Evolutionary conservation across 2,329 filamentous ascomycete genomes (phyloP).

Genomic region (Neocatenulostroma microsporum): DNA sequence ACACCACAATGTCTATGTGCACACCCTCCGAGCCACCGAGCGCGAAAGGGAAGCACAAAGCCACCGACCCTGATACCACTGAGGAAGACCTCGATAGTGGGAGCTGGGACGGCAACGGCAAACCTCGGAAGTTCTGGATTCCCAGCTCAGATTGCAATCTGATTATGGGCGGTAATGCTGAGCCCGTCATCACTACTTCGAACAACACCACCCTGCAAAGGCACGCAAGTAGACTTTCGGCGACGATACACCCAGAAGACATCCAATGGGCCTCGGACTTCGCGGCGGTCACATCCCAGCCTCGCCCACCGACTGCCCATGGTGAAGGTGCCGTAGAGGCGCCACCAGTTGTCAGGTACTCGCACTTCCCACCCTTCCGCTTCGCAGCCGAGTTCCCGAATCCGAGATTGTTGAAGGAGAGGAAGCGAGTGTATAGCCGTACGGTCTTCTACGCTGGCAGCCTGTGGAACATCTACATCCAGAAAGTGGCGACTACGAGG

Average conservation of each 20-base stretch:
- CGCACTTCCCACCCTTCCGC: conserved; percentile 51
- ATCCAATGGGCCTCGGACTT: conserved; percentile 51
- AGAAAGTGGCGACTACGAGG: conserved; percentile 49
- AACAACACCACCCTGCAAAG: conserved; percentile 35
- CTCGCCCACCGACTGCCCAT: conserved; percentile 17
- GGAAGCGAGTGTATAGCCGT: conserved; percentile 51
- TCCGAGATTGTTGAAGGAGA: conserved; percentile 49
- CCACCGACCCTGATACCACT: conserved; percentile 11
- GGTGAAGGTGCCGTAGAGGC: conserved; percentile 3
- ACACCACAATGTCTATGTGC: conserved; percentile 23
- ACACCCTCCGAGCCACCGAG: conserved; percentile 13
- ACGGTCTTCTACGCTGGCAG: conserved; percentile 54
- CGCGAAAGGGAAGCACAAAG: conserved; percentile 41
- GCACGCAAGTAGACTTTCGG: conserved; percentile 42
- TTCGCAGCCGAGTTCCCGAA: conserved; percentile 53
- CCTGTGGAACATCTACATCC: conserved; percentile 57
- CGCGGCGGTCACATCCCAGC: conserved; percentile 37
- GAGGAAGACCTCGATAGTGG: conserved; percentile 33
- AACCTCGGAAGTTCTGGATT: conserved; percentile 51
- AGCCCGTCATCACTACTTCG: conserved; percentile 44
- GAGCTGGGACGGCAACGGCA: conserved; percentile 48
- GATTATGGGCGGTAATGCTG: conserved; percentile 48
- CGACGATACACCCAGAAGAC: conserved; percentile 47
- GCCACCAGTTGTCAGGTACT: conserved; percentile 36
- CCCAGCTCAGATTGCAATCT: conserved; percentile 46